Conservation (phyloP, 805 yeast species). For the Lachancea thermotolerans region DNA sequence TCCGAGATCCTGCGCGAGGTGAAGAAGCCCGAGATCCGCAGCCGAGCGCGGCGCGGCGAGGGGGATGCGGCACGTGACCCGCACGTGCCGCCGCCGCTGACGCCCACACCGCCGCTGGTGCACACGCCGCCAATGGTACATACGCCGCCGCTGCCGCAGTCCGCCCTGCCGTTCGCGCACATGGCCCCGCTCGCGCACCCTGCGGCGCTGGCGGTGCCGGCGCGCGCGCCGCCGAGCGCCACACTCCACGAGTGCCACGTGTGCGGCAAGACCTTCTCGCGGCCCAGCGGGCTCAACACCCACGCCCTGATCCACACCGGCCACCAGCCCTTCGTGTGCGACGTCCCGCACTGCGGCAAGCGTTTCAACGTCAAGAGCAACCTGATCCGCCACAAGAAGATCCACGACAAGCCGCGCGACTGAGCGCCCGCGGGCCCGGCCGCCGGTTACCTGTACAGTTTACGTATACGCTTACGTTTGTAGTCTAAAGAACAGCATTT, state of each 20-base stretch:
- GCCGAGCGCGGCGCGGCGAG: neutral
- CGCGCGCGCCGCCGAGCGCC: neutral
- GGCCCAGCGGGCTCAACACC: conserved; percentile 76
- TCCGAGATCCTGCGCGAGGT: conserved; percentile 6
- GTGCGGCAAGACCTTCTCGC: conserved; percentile 70
- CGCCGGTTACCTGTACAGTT: neutral
- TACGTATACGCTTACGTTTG: neutral
- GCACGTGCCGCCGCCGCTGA: neutral
- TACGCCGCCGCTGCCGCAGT: neutral
- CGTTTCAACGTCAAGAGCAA: conserved; percentile 72
- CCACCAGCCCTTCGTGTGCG: conserved; percentile 64
- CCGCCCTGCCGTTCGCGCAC: neutral
- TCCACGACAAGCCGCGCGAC: conserved; percentile 37
- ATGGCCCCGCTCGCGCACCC: neutral
- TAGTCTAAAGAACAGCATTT: no score
- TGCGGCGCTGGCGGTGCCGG: neutral
- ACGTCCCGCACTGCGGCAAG: conserved; percentile 60
- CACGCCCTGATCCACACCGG: conserved; percentile 78
- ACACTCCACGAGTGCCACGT: conserved; percentile 4
- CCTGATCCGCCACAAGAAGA: conserved; percentile 69
- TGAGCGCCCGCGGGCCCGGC: neutral
- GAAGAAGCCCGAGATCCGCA: conserved; percentile 8
- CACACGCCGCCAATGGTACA: neutral
- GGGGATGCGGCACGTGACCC: neutral
- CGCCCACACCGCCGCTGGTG: neutral